Percentiles rank a stretch among this genome's conserved stretches.
Conservation (phyloP, 192 early-diverging fungal species). For the Entomortierella lignicola region DNA sequence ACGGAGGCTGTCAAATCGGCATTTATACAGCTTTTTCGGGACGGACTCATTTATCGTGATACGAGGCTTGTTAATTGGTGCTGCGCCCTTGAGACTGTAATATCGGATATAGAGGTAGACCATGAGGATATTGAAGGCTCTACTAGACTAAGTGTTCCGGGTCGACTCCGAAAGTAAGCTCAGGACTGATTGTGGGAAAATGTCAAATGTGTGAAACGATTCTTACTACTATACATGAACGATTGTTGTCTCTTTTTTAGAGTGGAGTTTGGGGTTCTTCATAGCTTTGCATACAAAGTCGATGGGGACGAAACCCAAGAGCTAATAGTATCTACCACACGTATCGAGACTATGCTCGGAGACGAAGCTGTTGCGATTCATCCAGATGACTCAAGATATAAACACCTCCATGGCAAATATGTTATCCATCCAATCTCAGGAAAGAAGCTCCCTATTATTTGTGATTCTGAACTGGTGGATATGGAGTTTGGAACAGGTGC, state of each 20-base stretch:
- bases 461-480: slow-evolving; percentile 86
- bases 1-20: slow-evolving; percentile 87
- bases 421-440: slow-evolving; percentile 88
- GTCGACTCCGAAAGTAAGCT: slow-evolving; percentile 72
- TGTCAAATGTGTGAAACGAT: neutral
- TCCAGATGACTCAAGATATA: slow-evolving; percentile 88
- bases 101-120: slow-evolving; percentile 98
- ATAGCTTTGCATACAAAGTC: slow-evolving; percentile 88
- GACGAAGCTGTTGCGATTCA: slow-evolving; percentile 96
- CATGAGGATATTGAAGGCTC: slow-evolving; percentile 80
- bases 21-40: slow-evolving; percentile 88
- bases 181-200: neutral
- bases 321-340: slow-evolving; percentile 94
- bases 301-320: slow-evolving; percentile 71
- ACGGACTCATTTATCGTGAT: slow-evolving; percentile 91
- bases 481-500: slow-evolving; percentile 94
- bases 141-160: slow-evolving; percentile 80
- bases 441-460: slow-evolving; percentile 84
- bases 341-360: slow-evolving; percentile 98
- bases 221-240: neutral
- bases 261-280: slow-evolving; percentile 95
- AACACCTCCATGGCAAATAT: slow-evolving; percentile 67
- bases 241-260: slow-evolving; percentile 49
- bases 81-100: slow-evolving; percentile 90
- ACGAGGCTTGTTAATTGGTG: slow-evolving; percentile 98